These are phyloP conservation scores for Castanospermum australe DNA, from an alignment of 306 rosid species.

Conservation along the genomic window DNA sequence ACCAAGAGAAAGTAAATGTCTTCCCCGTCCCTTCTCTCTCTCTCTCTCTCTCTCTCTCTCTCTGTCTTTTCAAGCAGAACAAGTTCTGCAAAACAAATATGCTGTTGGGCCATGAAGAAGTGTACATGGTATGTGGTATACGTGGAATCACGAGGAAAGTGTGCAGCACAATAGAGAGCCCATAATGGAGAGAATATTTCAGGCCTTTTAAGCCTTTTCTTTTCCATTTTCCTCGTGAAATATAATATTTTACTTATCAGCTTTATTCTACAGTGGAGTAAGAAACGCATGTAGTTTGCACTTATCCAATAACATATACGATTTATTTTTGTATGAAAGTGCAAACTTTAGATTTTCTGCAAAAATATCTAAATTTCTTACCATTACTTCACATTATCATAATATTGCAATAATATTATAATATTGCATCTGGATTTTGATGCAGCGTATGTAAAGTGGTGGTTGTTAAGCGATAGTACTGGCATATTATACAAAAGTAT, in stretches of 20 bases:
- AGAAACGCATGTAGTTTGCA: neutral
- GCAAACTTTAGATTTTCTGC: neutral
- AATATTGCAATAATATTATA: neutral
- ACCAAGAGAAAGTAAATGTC: slow-evolving; percentile 38
- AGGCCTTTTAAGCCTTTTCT: slow-evolving; percentile 24
- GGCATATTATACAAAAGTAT: no score
- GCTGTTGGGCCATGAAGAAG: slow-evolving; percentile 26
- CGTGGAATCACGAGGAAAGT: slow-evolving; percentile 73
- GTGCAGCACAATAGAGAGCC: slow-evolving; percentile 38
- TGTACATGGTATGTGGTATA: slow-evolving; percentile 33
- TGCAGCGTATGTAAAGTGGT: neutral
- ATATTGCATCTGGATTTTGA: neutral
- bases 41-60: no score
- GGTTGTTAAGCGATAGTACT: neutral
- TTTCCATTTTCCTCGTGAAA: slow-evolving; percentile 3
- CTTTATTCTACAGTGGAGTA: neutral
- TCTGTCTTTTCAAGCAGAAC: slow-evolving; percentile 22
- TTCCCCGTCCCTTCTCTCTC: no score
- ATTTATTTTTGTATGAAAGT: no score
- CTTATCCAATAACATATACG: no score
- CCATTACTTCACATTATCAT: neutral
- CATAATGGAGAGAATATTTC: slow-evolving; percentile 34
- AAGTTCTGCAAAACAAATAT: slow-evolving; percentile 24
- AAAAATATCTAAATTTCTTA: neutral
- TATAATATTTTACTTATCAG: neutral